Conservation (phyloP, 2,329 filamentous ascomycete species). For the Tolypocladium ovalisporum region DNA sequence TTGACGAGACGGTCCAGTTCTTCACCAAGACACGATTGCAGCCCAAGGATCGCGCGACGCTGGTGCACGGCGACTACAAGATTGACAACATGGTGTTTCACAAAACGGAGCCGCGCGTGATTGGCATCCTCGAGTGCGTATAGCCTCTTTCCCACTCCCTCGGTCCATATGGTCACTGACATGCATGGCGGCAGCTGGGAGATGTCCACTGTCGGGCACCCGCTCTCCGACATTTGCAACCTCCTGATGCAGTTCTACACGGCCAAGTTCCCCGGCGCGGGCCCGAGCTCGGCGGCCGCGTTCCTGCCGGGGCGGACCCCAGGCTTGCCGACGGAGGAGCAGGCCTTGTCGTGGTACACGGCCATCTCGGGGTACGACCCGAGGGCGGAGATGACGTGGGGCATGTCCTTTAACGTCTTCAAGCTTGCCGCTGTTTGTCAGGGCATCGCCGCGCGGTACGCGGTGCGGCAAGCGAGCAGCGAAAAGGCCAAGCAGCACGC, state of each 20-base stretch:
- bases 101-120: slow-evolving; percentile 74
- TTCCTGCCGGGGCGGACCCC: slow-evolving; percentile 55
- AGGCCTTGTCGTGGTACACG: slow-evolving; percentile 31
- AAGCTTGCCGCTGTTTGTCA: slow-evolving; percentile 57
- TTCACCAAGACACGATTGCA: slow-evolving; percentile 60
- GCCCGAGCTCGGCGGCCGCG: slow-evolving; percentile 22
- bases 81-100: slow-evolving; percentile 88
- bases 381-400: slow-evolving; percentile 46
- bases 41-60: slow-evolving; percentile 64
- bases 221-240: slow-evolving; percentile 82
- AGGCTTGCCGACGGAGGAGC: slow-evolving; percentile 42
- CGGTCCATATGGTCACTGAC: background rate
- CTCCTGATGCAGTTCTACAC: slow-evolving; percentile 38
- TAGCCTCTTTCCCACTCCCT: background rate
- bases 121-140: slow-evolving; percentile 76
- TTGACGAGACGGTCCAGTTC: slow-evolving; percentile 68
- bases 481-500: slow-evolving; percentile 67
- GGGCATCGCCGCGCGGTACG: slow-evolving; percentile 84
- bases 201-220: slow-evolving; percentile 97
- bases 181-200: slow-evolving; percentile 55
- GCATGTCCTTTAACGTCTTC: slow-evolving; percentile 51
- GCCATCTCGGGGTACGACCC: slow-evolving; percentile 59
- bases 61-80: slow-evolving; percentile 96
- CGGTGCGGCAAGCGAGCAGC: slow-evolving; percentile 80
- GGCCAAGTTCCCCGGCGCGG: slow-evolving; percentile 13